Percentiles rank a stretch among this genome's conserved stretches.
Conservation (phyloP, 148 eudicot species). For the Persicaria tinctoria region DNA sequence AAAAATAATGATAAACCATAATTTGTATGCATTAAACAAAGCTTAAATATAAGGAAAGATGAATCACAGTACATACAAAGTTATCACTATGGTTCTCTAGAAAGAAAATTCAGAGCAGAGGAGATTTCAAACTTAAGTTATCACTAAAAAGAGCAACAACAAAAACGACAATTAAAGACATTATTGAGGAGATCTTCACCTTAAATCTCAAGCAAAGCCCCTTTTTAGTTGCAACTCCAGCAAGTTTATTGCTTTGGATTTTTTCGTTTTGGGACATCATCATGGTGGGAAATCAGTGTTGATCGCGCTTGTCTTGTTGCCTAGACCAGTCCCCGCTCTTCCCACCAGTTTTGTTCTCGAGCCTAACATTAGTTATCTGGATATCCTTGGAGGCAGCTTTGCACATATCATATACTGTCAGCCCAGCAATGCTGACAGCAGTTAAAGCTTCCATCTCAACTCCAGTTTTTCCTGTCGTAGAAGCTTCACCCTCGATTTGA, state of each 20-base stretch:
- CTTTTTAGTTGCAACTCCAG: background rate
- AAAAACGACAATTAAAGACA: too few relatives aligned
- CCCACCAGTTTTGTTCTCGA: slow-evolving; percentile 61
- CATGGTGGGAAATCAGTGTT: background rate
- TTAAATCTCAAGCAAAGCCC: too few relatives aligned
- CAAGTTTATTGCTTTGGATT: background rate
- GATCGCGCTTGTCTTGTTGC: background rate
- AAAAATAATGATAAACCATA: too few relatives aligned
- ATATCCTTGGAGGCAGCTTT: slow-evolving; percentile 89
- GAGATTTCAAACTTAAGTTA: too few relatives aligned
- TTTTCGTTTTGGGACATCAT: background rate
- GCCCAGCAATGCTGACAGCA: slow-evolving; percentile 74
- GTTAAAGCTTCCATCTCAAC: slow-evolving; percentile 99
- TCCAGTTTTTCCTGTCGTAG: slow-evolving; percentile 83
- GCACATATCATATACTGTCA: slow-evolving; percentile 96
- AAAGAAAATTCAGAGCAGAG: too few relatives aligned
- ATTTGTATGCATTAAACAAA: too few relatives aligned
- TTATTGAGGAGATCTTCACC: too few relatives aligned
- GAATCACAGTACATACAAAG: too few relatives aligned
- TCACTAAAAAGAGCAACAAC: too few relatives aligned
- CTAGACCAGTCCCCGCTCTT: slow-evolving; percentile 84
- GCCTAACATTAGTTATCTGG: slow-evolving; percentile 55
- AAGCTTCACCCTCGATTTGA: slow-evolving; percentile 66
- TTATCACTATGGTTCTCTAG: too few relatives aligned
- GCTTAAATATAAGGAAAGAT: too few relatives aligned